Percentiles rank a stretch among this genome's conserved stretches.
Evolutionary conservation across 805 yeast species (phyloP).

Genomic region (Candida oleophila): DNA sequence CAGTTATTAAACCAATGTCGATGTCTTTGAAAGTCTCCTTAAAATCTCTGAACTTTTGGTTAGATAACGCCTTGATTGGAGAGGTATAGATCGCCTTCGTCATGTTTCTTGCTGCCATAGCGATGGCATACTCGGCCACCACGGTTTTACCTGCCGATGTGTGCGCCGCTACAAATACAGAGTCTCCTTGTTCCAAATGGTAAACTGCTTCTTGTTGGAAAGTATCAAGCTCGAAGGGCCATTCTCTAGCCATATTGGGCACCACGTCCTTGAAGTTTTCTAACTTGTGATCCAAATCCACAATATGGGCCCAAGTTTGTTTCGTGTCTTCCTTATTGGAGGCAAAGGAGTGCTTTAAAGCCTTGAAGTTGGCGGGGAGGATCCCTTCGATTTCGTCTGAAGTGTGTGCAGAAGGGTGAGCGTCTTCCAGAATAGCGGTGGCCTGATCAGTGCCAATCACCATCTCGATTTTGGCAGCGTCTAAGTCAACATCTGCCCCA

Average conservation of each 20-base stretch:
- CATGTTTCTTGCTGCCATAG: constrained; percentile 94
- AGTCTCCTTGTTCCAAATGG: constrained; percentile 95
- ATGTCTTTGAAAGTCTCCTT: constrained; percentile 73
- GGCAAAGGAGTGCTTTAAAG: constrained; percentile 20
- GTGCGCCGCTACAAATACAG: constrained; percentile 98
- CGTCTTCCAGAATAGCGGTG: background rate
- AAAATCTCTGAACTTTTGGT: constrained; percentile 88
- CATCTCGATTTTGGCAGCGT: constrained; percentile 5
- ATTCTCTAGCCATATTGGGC: constrained; percentile 88
- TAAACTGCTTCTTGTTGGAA: constrained; percentile 97
- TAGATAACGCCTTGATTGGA: constrained; percentile 88
- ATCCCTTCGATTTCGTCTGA: constrained; percentile 45
- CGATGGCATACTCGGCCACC: constrained; percentile 97
- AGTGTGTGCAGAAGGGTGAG: background rate
- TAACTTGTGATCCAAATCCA: constrained; percentile 78
- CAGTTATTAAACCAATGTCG: constrained; percentile 93
- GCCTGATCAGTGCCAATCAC: constrained; percentile 3
- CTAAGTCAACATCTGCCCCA: constrained; percentile 13
- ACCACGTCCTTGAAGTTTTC: constrained; percentile 84
- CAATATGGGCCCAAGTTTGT: constrained; percentile 92
- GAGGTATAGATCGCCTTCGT: constrained; percentile 96
- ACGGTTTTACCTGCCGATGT: constrained; percentile 99
- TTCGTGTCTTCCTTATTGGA: constrained; percentile 30
- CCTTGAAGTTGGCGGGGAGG: constrained; percentile 33
- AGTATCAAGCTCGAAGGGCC: constrained; percentile 94